Evolutionary conservation across 2,329 filamentous ascomycete species (phyloP), one percentile per base, ranked within the genome.

Genomic region (Phaeosphaeriaceae sp.): DNA sequence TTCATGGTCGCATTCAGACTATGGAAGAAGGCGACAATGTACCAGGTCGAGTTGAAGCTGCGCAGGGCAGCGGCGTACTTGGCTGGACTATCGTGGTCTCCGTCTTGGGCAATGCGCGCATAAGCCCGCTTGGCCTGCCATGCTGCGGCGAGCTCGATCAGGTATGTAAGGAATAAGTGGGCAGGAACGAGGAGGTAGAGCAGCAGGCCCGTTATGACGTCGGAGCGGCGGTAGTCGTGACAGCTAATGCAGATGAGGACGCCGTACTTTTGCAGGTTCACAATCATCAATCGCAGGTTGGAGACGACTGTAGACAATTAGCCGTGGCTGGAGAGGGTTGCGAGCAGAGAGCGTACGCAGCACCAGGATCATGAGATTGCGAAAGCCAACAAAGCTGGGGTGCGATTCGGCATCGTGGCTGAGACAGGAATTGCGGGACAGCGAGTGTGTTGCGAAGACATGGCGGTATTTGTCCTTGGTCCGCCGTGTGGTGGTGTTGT

Each of bases 191-290:
- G 85, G 54, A 93, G 86, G 78, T 95, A 97, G 52, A 98, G 87
- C 13, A 90, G 82, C 7, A 90, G 82, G 19, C 92, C 93, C 45
- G 93, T 85, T 42, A 90, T 76, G 24, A 97, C 70, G 73, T 98
- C 93, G 69, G 91, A 87, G 55, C 84, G 86, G 55, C 90, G 88
- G 74, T 95, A 96, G 78, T 96, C 91, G 77, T 97, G 93, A 75
- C 93, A 96, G 65, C 87, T 88, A 59, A 99, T 83, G 74, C 94
- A 97, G 65, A 99, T 96, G 57, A 98, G 83, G 57, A 98, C 92
- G 53, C 95, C 95, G 75, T 99, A 99, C 91, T 97, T 97, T 82
- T 94, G 91, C 67, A 94, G 92, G 75, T 99, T 99, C 79, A 98
- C 95, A 73, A 99, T 93, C 81, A 98, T 92, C 71, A 99, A 84